A percentile compares a stretch with the other conserved stretches of the same genome.
Evolutionary conservation across 2,329 filamentous ascomycete species (phyloP).

Genomic region (Chaetothyriales sp.): DNA sequence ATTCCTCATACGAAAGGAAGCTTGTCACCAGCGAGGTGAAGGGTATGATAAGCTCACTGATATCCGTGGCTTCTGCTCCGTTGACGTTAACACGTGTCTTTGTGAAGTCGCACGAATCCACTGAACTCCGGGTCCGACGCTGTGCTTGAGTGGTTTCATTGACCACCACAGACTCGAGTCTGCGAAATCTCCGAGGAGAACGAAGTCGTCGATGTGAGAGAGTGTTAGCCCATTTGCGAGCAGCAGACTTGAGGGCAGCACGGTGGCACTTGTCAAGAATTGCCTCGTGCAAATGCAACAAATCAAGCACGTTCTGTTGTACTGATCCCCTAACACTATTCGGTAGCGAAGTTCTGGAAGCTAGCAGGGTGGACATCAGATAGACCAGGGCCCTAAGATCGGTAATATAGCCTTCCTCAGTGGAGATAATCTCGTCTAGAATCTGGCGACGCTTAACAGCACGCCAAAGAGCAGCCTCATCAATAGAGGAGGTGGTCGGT

Average conservation of each 20-base stretch:
- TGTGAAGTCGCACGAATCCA: conserved; percentile 11
- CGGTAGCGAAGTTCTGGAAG: conserved; percentile 55
- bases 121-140: conserved; percentile 8
- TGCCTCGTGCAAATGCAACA: conserved; percentile 70
- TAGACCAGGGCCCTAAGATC: conserved; percentile 79
- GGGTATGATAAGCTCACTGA: conserved; percentile 39
- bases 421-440: conserved; percentile 70
- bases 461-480: conserved; percentile 57
- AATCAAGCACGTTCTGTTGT: conserved; percentile 63
- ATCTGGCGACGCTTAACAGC: conserved; percentile 64
- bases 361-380: conserved; percentile 61
- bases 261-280: conserved; percentile 62
- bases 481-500: conserved; percentile 37
- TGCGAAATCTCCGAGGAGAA: conserved; percentile 9
- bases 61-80: conserved; percentile 39
- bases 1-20: conserved; percentile 83
- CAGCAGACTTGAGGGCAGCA: conserved; percentile 19
- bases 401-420: conserved; percentile 77
- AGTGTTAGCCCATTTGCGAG: conserved; percentile 17
- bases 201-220: conserved; percentile 12
- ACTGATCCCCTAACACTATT: conserved; percentile 55
- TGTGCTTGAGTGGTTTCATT: conserved; percentile 3
- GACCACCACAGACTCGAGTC: conserved; percentile 32
- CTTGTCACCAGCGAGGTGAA: conserved; percentile 56
- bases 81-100: conserved; percentile 4